phyloP scores from a whole-genome alignment of 768 basidiomycete genomes.

The Gloeopeniophorella convolvens region DNA sequence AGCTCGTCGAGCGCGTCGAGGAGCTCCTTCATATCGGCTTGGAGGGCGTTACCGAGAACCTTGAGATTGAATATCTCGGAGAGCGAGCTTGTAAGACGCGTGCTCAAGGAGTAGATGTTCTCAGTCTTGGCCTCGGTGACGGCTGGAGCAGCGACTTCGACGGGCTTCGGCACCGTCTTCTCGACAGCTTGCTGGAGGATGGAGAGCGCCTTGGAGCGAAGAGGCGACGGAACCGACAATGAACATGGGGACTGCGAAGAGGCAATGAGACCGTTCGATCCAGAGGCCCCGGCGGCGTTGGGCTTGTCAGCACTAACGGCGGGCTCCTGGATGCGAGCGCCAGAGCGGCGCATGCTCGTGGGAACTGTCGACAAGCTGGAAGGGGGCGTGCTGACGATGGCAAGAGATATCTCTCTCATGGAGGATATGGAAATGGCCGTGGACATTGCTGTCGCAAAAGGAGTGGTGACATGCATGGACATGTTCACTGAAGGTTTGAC shows the following conservation, averaged over 20 bases:
- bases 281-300: not conserved
- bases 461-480: slow-evolving; percentile 2
- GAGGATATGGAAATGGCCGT: slow-evolving; percentile 15
- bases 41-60: slow-evolving; percentile 35
- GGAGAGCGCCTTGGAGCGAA: slow-evolving; percentile 18
- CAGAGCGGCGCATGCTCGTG: not conserved
- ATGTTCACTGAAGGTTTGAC: slow-evolving; percentile 16
- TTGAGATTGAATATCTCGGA: slow-evolving; percentile 44
- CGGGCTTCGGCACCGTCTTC: not conserved
- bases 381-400: slow-evolving; percentile 2
- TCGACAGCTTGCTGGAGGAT: slow-evolving; percentile 7
- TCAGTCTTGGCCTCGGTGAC: slow-evolving; percentile 1
- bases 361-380: slow-evolving; percentile 16
- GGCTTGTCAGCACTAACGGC: not conserved
- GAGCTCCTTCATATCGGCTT: slow-evolving; percentile 50
- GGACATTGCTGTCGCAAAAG: slow-evolving; percentile 11
- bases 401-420: slow-evolving; percentile 10
- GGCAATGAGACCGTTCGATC: slow-evolving; percentile 6
- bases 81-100: slow-evolving; percentile 39
- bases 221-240: slow-evolving; percentile 7
- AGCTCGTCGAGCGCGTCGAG: slow-evolving; percentile 55
- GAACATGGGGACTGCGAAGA: slow-evolving; percentile 12
- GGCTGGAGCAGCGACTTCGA: slow-evolving; percentile 1
- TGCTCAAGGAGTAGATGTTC: slow-evolving; percentile 31
- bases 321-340: not conserved